Conservation (phyloP, 2,329 filamentous ascomycete genomes). For the Trichoderma simmonsii region DNA sequence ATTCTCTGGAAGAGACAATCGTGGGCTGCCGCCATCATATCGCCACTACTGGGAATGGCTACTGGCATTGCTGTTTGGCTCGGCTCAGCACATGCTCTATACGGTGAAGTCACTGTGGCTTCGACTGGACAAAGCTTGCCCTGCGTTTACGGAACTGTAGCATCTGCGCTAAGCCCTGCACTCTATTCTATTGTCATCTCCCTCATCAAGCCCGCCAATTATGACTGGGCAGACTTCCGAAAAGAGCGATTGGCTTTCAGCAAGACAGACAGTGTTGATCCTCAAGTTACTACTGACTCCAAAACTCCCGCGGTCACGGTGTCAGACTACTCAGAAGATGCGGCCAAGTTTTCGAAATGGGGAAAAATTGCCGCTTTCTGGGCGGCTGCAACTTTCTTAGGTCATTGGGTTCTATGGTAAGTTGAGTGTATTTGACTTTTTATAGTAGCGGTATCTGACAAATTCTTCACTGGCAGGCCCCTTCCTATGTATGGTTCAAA, state of each 20-base stretch:
- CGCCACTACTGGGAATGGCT: slow-evolving; percentile 48
- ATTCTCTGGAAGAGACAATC: slow-evolving; percentile 52
- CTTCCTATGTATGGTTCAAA: slow-evolving; percentile 52
- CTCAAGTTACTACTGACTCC: neutral
- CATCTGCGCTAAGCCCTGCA: slow-evolving; percentile 42
- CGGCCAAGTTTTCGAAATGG: slow-evolving; percentile 44
- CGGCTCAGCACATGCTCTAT: slow-evolving; percentile 43
- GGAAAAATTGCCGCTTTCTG: slow-evolving; percentile 43
- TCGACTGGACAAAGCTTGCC: slow-evolving; percentile 49
- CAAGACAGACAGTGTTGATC: slow-evolving; percentile 4
- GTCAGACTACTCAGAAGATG: slow-evolving; percentile 29
- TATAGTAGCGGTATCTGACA: neutral
- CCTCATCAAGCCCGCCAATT: slow-evolving; percentile 40
- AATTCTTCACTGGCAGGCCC: slow-evolving; percentile 31
- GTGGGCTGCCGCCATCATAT: slow-evolving; percentile 46
- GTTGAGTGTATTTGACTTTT: neutral
- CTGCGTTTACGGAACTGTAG: slow-evolving; percentile 52
- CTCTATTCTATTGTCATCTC: slow-evolving; percentile 48
- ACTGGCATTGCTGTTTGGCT: slow-evolving; percentile 54
- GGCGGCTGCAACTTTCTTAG: slow-evolving; percentile 48
- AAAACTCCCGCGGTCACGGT: slow-evolving; percentile 27
- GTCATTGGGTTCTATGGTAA: slow-evolving; percentile 52
- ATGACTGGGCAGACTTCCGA: slow-evolving; percentile 39
- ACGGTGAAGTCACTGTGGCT: slow-evolving; percentile 45
- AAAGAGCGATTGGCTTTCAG: slow-evolving; percentile 41